These are phyloP conservation scores for Eucalyptus cloeziana DNA, from an alignment of 345 rosid species.

Conservation along the genomic window DNA sequence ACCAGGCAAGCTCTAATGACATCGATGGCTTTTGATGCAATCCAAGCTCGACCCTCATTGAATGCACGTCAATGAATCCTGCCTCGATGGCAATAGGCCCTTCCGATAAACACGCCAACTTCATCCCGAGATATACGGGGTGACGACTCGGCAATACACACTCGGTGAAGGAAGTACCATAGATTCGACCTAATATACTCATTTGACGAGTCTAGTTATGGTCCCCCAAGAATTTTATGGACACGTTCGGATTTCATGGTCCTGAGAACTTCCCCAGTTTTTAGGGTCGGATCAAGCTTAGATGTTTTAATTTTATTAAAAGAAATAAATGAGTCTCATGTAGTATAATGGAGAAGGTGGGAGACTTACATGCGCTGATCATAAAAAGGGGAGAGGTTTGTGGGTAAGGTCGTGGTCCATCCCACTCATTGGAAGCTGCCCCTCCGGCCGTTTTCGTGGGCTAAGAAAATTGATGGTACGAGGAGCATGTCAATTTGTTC, in stretches of 20 bases:
- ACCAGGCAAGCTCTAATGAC: background rate
- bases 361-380: background rate
- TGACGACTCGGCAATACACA: background rate
- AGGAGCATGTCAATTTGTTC: background rate
- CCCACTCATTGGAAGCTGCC: background rate
- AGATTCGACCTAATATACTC: background rate
- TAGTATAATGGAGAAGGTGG: background rate
- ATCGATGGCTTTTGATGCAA: background rate
- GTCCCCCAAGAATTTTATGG: fast-evolving
- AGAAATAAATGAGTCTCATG: background rate
- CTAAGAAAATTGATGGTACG: background rate
- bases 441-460: background rate
- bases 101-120: no score
- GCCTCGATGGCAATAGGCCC: background rate
- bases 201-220: no score
- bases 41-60: background rate
- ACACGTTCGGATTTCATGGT: background rate
- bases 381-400: background rate
- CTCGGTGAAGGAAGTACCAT: background rate
- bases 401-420: background rate
- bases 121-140: no score
- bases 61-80: background rate
- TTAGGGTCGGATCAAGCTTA: background rate
- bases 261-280: background rate
- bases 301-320: background rate